Evolutionary conservation across 768 basidiomycete species (phyloP).

Genomic region (Cantharellus cinnabarinus): DNA sequence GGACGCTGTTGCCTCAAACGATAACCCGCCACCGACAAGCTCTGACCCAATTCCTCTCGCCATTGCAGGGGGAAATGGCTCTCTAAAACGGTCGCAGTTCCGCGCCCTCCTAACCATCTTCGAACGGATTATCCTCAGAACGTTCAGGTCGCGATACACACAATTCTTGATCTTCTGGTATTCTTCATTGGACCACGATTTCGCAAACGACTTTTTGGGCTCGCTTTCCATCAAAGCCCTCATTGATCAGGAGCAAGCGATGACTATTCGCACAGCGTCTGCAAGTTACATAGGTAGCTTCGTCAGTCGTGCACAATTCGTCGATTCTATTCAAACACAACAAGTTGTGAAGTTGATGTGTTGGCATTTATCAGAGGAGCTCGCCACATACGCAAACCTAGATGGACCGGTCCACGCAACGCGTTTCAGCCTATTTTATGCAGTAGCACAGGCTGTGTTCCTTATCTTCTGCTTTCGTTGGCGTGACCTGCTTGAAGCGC

Average conservation of each 20-base stretch:
- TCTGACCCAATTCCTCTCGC: conserved; percentile 7
- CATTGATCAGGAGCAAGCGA: conserved; percentile 33
- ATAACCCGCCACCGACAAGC: conserved; percentile 9
- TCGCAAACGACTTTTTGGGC: conserved; percentile 83
- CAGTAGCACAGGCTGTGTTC: conserved; percentile 78
- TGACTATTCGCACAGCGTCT: conserved; percentile 75
- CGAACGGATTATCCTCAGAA: conserved; percentile 79
- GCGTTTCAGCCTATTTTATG: conserved; percentile 63
- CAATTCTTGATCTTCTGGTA: conserved; percentile 96
- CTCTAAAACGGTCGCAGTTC: conserved; percentile 43
- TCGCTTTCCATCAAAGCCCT: conserved; percentile 84
- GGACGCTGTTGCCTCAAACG: conserved; percentile 1
- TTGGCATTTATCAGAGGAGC: conserved; percentile 54
- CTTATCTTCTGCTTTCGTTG: conserved; percentile 97
- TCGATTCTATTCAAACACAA: conserved; percentile 53
- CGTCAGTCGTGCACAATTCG: conserved; percentile 74
- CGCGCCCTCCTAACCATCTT: conserved; percentile 81
- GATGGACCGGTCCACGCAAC: conserved; percentile 10
- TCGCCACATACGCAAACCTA: conserved; percentile 32
- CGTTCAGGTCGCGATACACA: conserved; percentile 92
- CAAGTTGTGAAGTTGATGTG: conserved; percentile 70
- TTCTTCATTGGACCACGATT: conserved; percentile 72
- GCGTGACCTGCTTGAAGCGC: conserved; percentile 56
- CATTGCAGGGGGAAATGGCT: conserved; percentile 18
- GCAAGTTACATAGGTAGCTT: conserved; percentile 86